Evolutionary conservation across 2,329 filamentous ascomycete genomes (phyloP), one percentile per base, ranked within the genome.

Genomic region (Magnaporthales sp.): DNA sequence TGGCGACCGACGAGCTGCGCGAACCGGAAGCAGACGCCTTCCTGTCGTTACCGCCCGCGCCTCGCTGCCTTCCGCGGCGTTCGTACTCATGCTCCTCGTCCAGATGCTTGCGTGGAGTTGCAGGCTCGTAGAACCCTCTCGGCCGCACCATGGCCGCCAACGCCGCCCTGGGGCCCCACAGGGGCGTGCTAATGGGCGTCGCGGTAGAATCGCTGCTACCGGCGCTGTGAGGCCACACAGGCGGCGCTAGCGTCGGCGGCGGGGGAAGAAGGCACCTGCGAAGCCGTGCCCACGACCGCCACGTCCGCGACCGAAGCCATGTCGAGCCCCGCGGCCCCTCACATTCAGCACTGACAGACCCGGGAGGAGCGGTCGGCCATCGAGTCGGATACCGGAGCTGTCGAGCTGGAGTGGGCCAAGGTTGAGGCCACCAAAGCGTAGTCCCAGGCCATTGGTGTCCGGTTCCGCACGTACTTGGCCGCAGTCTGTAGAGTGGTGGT

Each of bases 381-480:
- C 70, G 29, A 73, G 69, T 13, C 70, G 69, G 60, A 75, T 73
- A 22, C 74, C 74, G 24, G 69, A 72, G 24, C 67, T 74, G 68
- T 82, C 79, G 46, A 80, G 77, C 1, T 80, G 73, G 26, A 83
- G 68, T 8, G 75, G 77, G 27, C 81, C 80, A 67, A 85, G 78
- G 6, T 74, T 74, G 26, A 84, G 75, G 9, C 78, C 77, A 0
- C 74, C 78, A 64, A 80, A 73, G 19, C 71, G 73, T 61, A 80
- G 71, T 3, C 75, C 19, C 10, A 62, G 46, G 15, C 66, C 64
- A 31, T 64, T 24, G 58, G 67, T 65, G 61, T 46, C 63, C 30
- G 68, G 9, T 26, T n/a, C 38, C 19, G 15, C 19, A 7, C 15
- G 15, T 7, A 19, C 4, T 19, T 51, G 38, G 5, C n/a, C 38